Base-by-base conservation (phyloP, 2,329 filamentous ascomycete species). In the Rutstroemia sydowiana region DNA sequence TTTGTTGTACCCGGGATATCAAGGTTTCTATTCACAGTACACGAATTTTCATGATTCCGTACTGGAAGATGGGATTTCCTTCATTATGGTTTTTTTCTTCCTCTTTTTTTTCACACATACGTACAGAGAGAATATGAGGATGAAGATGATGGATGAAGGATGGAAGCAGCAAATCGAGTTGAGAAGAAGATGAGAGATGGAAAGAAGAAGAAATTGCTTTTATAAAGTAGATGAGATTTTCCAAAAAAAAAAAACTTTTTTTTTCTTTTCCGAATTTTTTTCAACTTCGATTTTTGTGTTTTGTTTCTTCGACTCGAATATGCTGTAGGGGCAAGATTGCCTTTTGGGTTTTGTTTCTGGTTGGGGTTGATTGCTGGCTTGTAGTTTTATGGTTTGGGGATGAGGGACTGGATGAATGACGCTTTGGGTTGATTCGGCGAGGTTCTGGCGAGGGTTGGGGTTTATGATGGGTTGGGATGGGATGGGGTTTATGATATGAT, bases 1-100 rank as follows among this genome's bases (percentile, higher is more conserved):
- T 21, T 51, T 51, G 41, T 51, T 51, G 48, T 51, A 51, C 9
- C 32, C 11, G 18, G 7, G 3, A 20, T 20, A 41, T 41, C 13
- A 13, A 13, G 30, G 30, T 13, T 7, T 32, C 7, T 32, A 7
- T 32, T 32, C 13, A 13, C 30, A 32, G 30, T 7, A 7, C 7
- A 13, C 7, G 30, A 32, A 32, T 7, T 32, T 13, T n/a, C n/a
- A n/a, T n/a, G 30, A 32, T 7, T 32, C 13, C 7, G 13, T 7
- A 32, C 7, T 7, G 13, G 30, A 32, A 32, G 6, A 32, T 32
- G 30, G 30, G 30, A 32, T n/a, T n/a, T n/a, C n/a, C n/a, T n/a
- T n/a, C n/a, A n/a, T n/a, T n/a, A n/a, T n/a, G n/a, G n/a, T n/a
- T n/a, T n/a, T n/a, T n/a, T n/a, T n/a, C n/a, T n/a, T n/a, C n/a